Conservation (phyloP, 345 rosid genomes). For the Firmiana major region DNA sequence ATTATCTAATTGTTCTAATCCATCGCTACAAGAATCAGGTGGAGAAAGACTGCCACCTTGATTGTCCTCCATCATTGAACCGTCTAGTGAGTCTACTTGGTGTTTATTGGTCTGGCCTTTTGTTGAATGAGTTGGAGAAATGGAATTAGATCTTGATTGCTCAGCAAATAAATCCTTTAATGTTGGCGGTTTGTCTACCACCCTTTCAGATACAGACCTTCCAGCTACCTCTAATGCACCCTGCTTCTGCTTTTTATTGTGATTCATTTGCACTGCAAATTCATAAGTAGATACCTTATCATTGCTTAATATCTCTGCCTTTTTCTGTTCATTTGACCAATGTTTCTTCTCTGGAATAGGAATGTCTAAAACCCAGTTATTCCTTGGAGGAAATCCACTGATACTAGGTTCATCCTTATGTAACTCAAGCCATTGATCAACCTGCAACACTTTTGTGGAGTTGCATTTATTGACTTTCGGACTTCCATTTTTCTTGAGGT, state of each 20-base stretch:
- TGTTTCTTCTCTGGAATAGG: slow-evolving; percentile 31
- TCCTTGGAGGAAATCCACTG: slow-evolving; percentile 25
- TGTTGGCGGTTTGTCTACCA: slow-evolving; percentile 25
- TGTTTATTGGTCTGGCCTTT: slow-evolving; percentile 27
- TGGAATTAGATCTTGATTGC: slow-evolving; percentile 25
- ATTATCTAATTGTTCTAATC: slow-evolving; percentile 22
- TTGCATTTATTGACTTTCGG: slow-evolving; percentile 12
- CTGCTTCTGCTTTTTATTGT: slow-evolving; percentile 13
- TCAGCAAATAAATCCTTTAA: slow-evolving; percentile 44
- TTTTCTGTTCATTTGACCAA: slow-evolving; percentile 17
- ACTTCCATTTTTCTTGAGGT: slow-evolving; percentile 15
- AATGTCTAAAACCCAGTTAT: slow-evolving; percentile 30
- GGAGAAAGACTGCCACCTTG: slow-evolving; percentile 18
- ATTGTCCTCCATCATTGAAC: slow-evolving; percentile 11
- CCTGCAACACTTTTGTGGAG: slow-evolving; percentile 33
- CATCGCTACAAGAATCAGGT: slow-evolving; percentile 16
- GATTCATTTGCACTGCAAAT: slow-evolving; percentile 14
- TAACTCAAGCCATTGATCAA: slow-evolving; percentile 43
- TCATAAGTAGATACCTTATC: slow-evolving; percentile 7
- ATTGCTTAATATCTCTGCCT: slow-evolving; percentile 1
- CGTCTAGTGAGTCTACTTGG: slow-evolving; percentile 13
- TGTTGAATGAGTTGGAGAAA: slow-evolving; percentile 22
- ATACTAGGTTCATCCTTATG: slow-evolving; percentile 26
- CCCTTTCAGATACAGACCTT: slow-evolving; percentile 24
- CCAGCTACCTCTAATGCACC: slow-evolving; percentile 15